Conservation (phyloP, 2,329 filamentous ascomycete species). For the Talaromyces sp. region DNA sequence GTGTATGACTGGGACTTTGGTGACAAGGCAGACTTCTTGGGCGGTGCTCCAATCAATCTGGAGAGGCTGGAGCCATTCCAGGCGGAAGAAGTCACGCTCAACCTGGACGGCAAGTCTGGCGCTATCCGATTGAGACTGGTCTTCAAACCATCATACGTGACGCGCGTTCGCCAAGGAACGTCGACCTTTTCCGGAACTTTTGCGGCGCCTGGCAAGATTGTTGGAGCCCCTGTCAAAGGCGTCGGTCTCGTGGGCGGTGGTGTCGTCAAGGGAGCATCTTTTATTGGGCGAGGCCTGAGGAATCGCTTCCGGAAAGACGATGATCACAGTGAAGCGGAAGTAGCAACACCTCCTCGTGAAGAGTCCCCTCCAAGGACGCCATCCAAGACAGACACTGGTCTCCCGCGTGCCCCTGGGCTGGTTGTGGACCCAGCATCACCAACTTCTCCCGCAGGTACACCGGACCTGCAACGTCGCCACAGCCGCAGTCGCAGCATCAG, state of each 20-base stretch:
- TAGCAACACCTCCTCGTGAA: conserved; percentile 14
- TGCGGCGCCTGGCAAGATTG: conserved; percentile 77
- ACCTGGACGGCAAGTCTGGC: conserved; percentile 85
- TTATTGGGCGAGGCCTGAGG: conserved; percentile 79
- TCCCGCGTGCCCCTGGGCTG: conserved; percentile 19
- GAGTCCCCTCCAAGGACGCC: conserved; percentile 14
- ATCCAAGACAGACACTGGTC: conserved; percentile 11
- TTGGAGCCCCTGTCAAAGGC: conserved; percentile 93
- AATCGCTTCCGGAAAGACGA: conserved; percentile 51
- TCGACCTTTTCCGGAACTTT: conserved; percentile 92
- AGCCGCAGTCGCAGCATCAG: conserved; percentile 43
- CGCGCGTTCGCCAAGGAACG: conserved; percentile 77
- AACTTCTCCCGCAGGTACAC: conserved; percentile 13
- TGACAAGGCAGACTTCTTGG: conserved; percentile 88
- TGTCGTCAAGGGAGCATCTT: conserved; percentile 83
- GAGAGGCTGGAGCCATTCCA: conserved; percentile 78
- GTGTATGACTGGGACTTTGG: conserved; percentile 97
- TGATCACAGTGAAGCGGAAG: conserved; percentile 36
- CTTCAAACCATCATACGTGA: conserved; percentile 90
- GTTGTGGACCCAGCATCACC: conserved; percentile 23
- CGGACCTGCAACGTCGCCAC: conserved; percentile 32
- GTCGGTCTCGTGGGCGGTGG: conserved; percentile 74
- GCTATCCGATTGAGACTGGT: conserved; percentile 74
- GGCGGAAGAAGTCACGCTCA: conserved; percentile 65
- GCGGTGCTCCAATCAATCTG: conserved; percentile 68